A percentile compares a stretch with the other conserved stretches of the same genome.
phyloP scores from a whole-genome alignment of 2,329 filamentous ascomycete species.

The Stemphylium lycopersici region DNA sequence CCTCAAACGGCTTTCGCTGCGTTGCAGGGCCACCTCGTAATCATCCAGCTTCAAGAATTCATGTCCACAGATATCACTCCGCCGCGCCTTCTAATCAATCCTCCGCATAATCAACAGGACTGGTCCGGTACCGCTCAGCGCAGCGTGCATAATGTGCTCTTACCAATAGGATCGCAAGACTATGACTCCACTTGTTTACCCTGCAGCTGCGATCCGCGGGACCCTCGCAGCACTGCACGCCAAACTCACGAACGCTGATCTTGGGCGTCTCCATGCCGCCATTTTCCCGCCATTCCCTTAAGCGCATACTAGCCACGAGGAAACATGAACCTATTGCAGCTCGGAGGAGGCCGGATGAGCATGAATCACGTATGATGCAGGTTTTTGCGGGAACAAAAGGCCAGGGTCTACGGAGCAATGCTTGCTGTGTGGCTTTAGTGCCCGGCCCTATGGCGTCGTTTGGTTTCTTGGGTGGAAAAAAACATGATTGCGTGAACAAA shows the following conservation, averaged over 20 bases:
- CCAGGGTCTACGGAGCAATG: slow-evolving; percentile 8
- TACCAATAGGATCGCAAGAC: neutral
- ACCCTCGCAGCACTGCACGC: slow-evolving; percentile 8
- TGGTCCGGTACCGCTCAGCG: slow-evolving; percentile 8
- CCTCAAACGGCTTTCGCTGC: neutral
- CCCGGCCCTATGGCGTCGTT: slow-evolving; percentile 5
- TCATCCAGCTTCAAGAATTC: no score
- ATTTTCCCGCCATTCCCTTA: neutral
- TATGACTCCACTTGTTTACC: slow-evolving; percentile 7
- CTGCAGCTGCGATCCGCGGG: slow-evolving; percentile 16
- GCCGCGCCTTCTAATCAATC: neutral
- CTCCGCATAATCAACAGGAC: neutral
- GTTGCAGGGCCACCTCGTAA: neutral
- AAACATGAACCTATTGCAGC: slow-evolving; percentile 11
- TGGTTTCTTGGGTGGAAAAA: neutral
- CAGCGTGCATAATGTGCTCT: slow-evolving; percentile 1
- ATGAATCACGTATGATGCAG: slow-evolving; percentile 18
- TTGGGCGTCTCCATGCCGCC: slow-evolving; percentile 5
- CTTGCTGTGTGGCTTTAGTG: slow-evolving; percentile 8
- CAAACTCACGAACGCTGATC: slow-evolving; percentile 16
- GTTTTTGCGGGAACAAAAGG: slow-evolving; percentile 15
- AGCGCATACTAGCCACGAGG: slow-evolving; percentile 7
- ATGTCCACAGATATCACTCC: no score
- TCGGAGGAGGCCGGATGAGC: slow-evolving; percentile 29
- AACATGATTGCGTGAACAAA: neutral